Base-by-base conservation (phyloP, 257 asterid species). In the Fraxinus pennsylvanica region DNA sequence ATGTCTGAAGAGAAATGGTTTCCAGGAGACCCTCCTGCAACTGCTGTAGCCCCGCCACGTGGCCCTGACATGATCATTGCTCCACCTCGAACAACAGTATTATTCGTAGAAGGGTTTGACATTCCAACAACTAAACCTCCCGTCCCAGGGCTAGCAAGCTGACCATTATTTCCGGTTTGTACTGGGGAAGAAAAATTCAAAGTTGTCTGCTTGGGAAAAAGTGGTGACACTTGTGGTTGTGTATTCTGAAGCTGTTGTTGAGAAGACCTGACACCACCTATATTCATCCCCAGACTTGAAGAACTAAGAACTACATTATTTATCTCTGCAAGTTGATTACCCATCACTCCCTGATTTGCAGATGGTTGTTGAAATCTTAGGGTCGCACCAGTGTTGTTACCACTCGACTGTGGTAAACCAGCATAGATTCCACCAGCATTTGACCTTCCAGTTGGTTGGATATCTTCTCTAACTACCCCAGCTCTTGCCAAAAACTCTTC, bases 381-480 rank as follows among this genome's bases (percentile, higher is more conserved):
- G 74, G 76, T 85, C 52, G 78, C 72, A 70, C 86, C 87, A 75
- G 89, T 54, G 69, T 75, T 82, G 68, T 68, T 81, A 39, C 71
- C 85, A 78, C 54, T 84, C 27, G 87, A 68, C 19, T 75, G 84
- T 41, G 85, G 77, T 45, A 86, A 77, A 76, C 83, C 84, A 47
- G 84, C 83, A 68, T 81, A 86, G 72, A 86, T 83, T 73, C 84
- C 91, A 78, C 67, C 76, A 30, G 50, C 75, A 15, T 72, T 81
- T 10, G 82, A 83, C 69, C 80, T 82, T 67, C 78, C 90, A 45
- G 84, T 54, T 71, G 82, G 87, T 76, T 88, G 92, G 80, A 35
- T 61, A 41, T 92, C 97, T 80, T 94, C 98, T 83, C 88, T 86
- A 61, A 87, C 97, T 29, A 89, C 97, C 30, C 98, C 98, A 3